Conservation (phyloP, 306 rosid species). For the Trichosanthes cucumerina region DNA sequence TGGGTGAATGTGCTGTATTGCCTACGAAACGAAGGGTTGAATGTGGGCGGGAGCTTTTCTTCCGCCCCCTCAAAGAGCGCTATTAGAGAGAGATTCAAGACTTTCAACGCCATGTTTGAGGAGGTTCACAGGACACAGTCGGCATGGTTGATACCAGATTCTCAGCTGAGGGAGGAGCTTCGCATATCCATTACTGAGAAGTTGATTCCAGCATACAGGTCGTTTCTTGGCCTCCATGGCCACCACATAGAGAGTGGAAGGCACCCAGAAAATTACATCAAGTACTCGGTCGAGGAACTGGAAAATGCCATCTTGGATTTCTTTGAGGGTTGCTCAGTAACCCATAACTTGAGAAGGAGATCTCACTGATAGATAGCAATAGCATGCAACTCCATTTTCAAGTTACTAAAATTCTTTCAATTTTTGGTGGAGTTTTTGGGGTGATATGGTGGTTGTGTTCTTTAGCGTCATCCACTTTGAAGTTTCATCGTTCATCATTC, state of each 20-base stretch:
- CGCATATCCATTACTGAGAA: constrained; percentile 75
- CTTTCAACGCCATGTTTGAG: constrained; percentile 91
- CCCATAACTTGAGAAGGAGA: constrained; percentile 87
- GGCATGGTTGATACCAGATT: constrained; percentile 82
- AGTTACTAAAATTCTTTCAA: constrained; percentile 73
- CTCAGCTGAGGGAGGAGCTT: constrained; percentile 93
- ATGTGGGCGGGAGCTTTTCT: constrained; percentile 76
- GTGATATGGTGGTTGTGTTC: constrained; percentile 27
- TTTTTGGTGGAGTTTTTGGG: constrained; percentile 57
- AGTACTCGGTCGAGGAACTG: constrained; percentile 83
- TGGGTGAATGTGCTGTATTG: constrained; percentile 87
- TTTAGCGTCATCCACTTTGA: constrained; percentile 15
- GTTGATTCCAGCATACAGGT: constrained; percentile 86
- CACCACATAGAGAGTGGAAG: constrained; percentile 82
- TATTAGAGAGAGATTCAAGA: constrained; percentile 86
- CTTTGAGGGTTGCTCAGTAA: constrained; percentile 65
- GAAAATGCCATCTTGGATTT: constrained; percentile 75
- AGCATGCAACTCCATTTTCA: constrained; percentile 28
- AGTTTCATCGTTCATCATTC: constrained; percentile 19
- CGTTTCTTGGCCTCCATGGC: constrained; percentile 87
- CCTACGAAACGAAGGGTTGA: constrained; percentile 87
- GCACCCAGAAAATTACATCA: constrained; percentile 95
- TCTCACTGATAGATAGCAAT: constrained; percentile 34
- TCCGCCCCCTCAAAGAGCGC: constrained; percentile 90
- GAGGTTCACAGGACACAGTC: constrained; percentile 93